A percentile compares a stretch with the other conserved stretches of the same genome.
Evolutionary conservation across 768 basidiomycete species (phyloP).

Genomic region (Rhodotorula babjevae): DNA sequence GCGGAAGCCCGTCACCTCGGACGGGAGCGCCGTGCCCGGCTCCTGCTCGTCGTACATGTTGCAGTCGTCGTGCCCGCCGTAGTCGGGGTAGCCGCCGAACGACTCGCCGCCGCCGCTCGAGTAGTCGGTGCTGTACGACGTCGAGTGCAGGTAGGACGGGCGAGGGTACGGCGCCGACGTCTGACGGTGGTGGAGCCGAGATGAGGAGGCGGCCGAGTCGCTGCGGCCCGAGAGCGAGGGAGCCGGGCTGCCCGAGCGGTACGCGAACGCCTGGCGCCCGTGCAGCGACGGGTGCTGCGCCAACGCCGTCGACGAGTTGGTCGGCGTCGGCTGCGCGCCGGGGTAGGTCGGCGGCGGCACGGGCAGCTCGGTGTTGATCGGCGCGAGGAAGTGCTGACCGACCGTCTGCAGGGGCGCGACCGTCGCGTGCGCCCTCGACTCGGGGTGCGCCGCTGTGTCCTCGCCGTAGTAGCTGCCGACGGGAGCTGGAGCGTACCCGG

Average conservation of each 20-base stretch:
- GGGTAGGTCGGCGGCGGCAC: not conserved
- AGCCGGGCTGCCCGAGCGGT: not conserved
- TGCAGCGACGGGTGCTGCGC: not conserved
- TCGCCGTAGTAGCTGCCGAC: not conserved
- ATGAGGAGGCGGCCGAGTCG: not conserved
- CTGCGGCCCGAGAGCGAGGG: not conserved
- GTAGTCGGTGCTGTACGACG: not conserved
- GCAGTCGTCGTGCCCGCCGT: no score
- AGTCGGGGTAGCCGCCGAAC: not conserved
- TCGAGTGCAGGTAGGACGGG: slow-evolving; percentile 1
- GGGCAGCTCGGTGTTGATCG: slow-evolving; percentile 10
- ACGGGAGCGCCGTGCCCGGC: not conserved
- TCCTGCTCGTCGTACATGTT: not conserved
- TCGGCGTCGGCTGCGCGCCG: not conserved
- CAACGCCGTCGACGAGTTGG: no score
- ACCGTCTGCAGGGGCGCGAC: not conserved
- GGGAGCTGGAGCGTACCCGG: not conserved
- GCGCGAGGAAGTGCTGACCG: not conserved
- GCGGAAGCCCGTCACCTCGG: not conserved
- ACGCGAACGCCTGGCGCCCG: not conserved
- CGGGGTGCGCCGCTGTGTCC: not conserved
- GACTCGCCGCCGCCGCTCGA: not conserved
- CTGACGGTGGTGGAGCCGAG: not conserved
- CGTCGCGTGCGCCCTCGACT: no score
- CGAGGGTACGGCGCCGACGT: slow-evolving; percentile 7